Conservation (phyloP, 345 rosid species). For the Moringa oleifera region DNA sequence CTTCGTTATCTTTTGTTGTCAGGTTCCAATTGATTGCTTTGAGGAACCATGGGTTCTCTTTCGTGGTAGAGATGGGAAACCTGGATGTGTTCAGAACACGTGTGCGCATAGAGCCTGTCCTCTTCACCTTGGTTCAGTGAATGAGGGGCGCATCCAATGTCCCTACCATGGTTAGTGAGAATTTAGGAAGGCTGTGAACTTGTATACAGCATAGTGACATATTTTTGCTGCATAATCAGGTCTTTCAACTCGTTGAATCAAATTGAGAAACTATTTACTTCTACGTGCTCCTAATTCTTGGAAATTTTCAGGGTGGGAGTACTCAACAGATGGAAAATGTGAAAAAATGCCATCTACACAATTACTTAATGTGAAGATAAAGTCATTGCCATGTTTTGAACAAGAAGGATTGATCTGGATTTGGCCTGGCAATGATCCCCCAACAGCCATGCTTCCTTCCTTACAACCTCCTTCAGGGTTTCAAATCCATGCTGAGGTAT, state of each 20-base stretch:
- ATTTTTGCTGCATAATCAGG: background rate
- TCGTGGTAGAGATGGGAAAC: conserved; percentile 86
- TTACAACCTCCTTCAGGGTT: conserved; percentile 87
- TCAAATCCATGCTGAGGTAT: conserved; percentile 92
- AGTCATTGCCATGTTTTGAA: conserved; percentile 81
- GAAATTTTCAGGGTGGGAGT: conserved; percentile 78
- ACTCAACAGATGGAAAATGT: conserved; percentile 90
- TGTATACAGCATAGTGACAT: background rate
- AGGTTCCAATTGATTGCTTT: conserved; percentile 94
- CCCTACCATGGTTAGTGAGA: conserved; percentile 91
- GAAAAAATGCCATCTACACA: conserved; percentile 93
- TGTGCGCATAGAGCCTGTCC: conserved; percentile 99
- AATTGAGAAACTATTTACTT: background rate
- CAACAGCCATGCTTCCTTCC: conserved; percentile 64
- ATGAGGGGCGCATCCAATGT: conserved; percentile 88
- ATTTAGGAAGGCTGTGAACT: background rate
- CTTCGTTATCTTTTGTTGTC: conserved; percentile 12
- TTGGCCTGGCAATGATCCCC: conserved; percentile 94
- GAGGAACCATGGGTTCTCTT: conserved; percentile 96
- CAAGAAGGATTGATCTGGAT: conserved; percentile 97
- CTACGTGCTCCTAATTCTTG: background rate
- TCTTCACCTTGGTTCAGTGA: conserved; percentile 91
- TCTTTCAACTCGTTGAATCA: background rate
- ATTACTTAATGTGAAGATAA: conserved; percentile 60
- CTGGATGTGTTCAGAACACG: conserved; percentile 88